Percentiles rank a stretch among this genome's conserved stretches.
Conservation (phyloP, 352 stramenopile genomes). For the Phytophthora nicotianae region DNA sequence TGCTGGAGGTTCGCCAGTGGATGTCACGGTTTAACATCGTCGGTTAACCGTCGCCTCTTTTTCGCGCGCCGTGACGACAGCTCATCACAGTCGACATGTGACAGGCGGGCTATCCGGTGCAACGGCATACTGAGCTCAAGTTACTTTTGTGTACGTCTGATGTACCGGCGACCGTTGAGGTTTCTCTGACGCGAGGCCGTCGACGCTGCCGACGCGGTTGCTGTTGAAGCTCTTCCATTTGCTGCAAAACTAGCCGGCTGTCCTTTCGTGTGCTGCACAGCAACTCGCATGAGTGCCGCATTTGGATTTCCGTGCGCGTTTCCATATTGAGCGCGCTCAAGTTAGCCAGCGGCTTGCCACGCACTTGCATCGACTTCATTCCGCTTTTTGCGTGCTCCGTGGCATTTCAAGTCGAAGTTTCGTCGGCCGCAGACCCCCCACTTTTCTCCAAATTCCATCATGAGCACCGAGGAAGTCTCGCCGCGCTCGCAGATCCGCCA, state of each 20-base stretch:
- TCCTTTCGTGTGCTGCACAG: slow-evolving; percentile 36
- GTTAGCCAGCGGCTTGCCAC: neutral
- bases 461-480: slow-evolving; percentile 41
- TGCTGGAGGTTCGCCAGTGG: neutral
- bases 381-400: slow-evolving; percentile 40
- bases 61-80: slow-evolving; percentile 14
- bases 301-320: neutral
- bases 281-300: slow-evolving; percentile 5
- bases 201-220: slow-evolving; percentile 31
- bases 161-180: slow-evolving; percentile 1
- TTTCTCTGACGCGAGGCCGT: slow-evolving; percentile 7
- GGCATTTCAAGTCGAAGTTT: slow-evolving; percentile 22
- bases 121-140: slow-evolving; percentile 17
- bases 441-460: slow-evolving; percentile 1
- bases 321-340: neutral
- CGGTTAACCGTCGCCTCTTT: neutral
- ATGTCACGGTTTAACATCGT: slow-evolving; percentile 10
- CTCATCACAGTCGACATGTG: slow-evolving; percentile 23
- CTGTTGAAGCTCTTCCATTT: slow-evolving; percentile 39
- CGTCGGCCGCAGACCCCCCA: slow-evolving; percentile 3
- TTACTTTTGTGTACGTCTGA: slow-evolving; percentile 2
- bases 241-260: slow-evolving; percentile 13
- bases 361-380: slow-evolving; percentile 28
- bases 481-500: slow-evolving; percentile 39
- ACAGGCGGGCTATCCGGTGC: slow-evolving; percentile 19